Evolutionary conservation across 805 yeast species (phyloP), one percentile per base, ranked within the genome.

Genomic region (Pichia insulana): DNA sequence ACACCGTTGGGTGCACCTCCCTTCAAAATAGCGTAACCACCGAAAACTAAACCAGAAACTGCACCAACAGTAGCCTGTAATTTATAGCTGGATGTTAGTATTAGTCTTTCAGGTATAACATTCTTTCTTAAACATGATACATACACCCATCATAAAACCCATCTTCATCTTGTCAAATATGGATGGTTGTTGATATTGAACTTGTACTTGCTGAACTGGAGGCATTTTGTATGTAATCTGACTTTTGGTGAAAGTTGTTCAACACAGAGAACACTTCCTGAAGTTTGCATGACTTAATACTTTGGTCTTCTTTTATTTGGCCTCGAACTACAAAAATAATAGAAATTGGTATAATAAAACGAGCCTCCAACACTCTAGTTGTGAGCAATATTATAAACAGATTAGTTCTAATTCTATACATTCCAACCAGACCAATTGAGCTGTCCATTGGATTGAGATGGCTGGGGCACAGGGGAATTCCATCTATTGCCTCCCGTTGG

Each of bases 1-100:
- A 86, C 86, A 43, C 99, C 99, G 58, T 86, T 84, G 38, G 99
- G 98, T n/a, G 98, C 92, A 16, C 99, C 99, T 52, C 83, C 80
- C 43, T 88, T 89, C 50, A 87, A 63, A 52, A 94, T 83, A 45
- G 96, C 82, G 57, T 85, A 79, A 19, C 96, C 95, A 40, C 97
- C 98, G 62, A 90, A 92, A 51, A 94, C 68, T 37, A 90, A 82
- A 49, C 98, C 98, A 32, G 90, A 87, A 57, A 94, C 92, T 9
- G 88, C 92, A 50, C 98, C 98, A 30, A 82, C 89, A 30, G 87
- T 76, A 44, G 79, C 68, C 73, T 68, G 37, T 17, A 42, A 18
- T 6, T n/a, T 17, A 13, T 16, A 28, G n/a, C n/a, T 25, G n/a
- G 33, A n/a, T 19, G 17, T 28, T 20, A 15, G n/a, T 34, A 55